Evolutionary conservation across 345 rosid species (phyloP), one percentile per base, ranked within the genome.

Genomic region (Populus tremula): DNA sequence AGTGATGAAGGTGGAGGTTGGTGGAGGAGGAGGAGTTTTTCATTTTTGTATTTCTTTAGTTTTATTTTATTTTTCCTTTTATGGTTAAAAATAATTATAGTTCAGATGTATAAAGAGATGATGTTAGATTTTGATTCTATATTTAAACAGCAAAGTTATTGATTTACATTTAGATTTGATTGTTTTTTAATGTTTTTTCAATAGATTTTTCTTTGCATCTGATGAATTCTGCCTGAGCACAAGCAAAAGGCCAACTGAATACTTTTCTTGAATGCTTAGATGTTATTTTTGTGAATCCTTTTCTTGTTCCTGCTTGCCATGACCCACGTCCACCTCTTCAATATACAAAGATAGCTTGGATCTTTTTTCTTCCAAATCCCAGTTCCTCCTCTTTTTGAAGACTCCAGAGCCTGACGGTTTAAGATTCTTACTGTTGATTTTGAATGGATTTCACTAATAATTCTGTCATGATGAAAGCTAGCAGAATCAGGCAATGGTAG

Each of bases 81-180:
- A 6, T 16, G 3, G 18, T 16, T 25, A 17, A 38, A 6, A 31
- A 65, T 33, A 45, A 8, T 31, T 21, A 31, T 65, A 45, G 45
- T 67, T 66, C 53, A 49, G 63, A 64, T 75, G 62, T 49, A 45
- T n/a, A 50, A 47, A 25, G 21, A 61, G 71, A 66, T 54, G 31
- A 54, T 72, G 33, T 18, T 72, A 72, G 75, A 72, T 72, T 70
- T 70, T 7, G 33, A 45, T 13, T 31, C 14, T 62, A 39, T n/a
- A 23, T 61, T 73, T 41, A 41, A 23, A 21, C 38, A 17, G 18
- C 3, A 36, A 20, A 61, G 23, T 16, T 56, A 59, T 56, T 1
- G 1, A 56, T 59, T 59, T 10, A 23, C 25, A 59, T 11, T 8
- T n/a, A 11, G 0, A n/a, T n/a, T n/a, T 56, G 12, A n/a, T 56